Percentiles rank a stretch among this genome's conserved stretches.
phyloP scores from a whole-genome alignment of 352 stramenopile species.

The Globisporangium abappressorium region DNA sequence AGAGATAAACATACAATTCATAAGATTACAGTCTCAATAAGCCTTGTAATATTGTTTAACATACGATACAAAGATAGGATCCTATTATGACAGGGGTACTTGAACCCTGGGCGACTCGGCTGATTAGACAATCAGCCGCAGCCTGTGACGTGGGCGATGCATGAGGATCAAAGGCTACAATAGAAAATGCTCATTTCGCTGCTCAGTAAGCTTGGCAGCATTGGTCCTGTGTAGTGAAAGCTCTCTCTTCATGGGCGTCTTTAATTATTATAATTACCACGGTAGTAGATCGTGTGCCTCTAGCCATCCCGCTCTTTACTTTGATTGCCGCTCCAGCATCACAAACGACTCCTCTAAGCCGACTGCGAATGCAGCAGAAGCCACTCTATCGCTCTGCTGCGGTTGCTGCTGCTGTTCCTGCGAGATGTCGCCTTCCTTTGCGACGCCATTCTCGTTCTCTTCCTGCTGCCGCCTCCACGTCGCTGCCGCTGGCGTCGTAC shows the following conservation, averaged over 20 bases:
- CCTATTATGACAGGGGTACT: not conserved
- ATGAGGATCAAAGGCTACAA: not conserved
- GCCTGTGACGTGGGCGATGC: too few relatives aligned
- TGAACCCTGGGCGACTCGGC: not conserved
- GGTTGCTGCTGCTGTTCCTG: not conserved
- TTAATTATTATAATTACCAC: conserved; percentile 10
- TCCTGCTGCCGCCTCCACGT: conserved; percentile 10
- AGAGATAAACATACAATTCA: not conserved
- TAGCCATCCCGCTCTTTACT: conserved; percentile 7
- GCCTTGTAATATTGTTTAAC: not conserved
- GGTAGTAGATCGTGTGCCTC: not conserved
- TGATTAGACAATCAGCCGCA: not conserved
- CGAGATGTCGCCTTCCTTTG: not conserved
- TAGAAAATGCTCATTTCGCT: not conserved
- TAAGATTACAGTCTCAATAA: not conserved
- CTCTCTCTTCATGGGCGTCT: not conserved
- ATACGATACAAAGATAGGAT: not conserved
- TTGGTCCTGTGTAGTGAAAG: not conserved
- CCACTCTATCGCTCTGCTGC: conserved; percentile 13
- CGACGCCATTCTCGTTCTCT: not conserved
- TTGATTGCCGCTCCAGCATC: conserved; percentile 50
- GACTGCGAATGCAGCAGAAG: conserved; percentile 9
- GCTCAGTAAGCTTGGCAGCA: too few relatives aligned
- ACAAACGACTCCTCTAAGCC: conserved; percentile 73
- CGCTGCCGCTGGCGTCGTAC: not conserved